Percentiles rank a stretch among this genome's conserved stretches.
Evolutionary conservation across 2,329 filamentous ascomycete genomes (phyloP).

Genomic region (Paraphaeosphaeria minitans): DNA sequence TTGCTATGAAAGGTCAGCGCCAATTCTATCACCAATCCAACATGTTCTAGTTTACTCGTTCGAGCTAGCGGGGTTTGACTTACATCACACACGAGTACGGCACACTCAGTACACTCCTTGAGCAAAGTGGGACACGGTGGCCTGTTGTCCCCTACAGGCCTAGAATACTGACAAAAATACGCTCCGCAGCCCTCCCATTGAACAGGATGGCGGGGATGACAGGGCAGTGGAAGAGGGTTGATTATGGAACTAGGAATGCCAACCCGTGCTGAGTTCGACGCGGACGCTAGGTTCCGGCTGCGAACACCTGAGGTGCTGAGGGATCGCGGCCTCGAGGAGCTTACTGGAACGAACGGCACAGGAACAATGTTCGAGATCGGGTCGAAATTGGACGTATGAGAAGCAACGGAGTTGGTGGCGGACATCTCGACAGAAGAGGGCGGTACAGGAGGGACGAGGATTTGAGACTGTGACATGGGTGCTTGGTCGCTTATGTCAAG

Average conservation of each 20-base stretch:
- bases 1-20: slow-evolving; percentile 30
- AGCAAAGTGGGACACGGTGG: slow-evolving; percentile 43
- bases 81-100: slow-evolving; percentile 50
- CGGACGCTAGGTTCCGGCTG: slow-evolving; percentile 35
- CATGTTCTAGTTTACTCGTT: no score
- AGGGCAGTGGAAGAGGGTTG: slow-evolving; percentile 45
- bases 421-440: slow-evolving; percentile 37
- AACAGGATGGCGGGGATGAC: slow-evolving; percentile 48
- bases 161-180: slow-evolving; percentile 48
- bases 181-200: slow-evolving; percentile 52
- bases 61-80: slow-evolving; percentile 20
- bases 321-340: slow-evolving; percentile 44
- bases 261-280: slow-evolving; percentile 32
- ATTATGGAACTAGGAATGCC: slow-evolving; percentile 33
- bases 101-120: slow-evolving; percentile 48
- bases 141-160: slow-evolving; percentile 47
- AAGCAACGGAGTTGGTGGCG: slow-evolving; percentile 32
- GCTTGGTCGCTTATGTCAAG: slow-evolving; percentile 32
- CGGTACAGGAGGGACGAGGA: slow-evolving; percentile 31
- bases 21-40: no score
- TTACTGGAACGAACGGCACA: slow-evolving; percentile 38
- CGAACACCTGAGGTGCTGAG: slow-evolving; percentile 46
- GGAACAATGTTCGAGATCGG: slow-evolving; percentile 30
- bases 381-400: slow-evolving; percentile 29
- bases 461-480: slow-evolving; percentile 44